A percentile compares a stretch with the other conserved stretches of the same genome.
These are phyloP conservation scores for Tulasnella sp. DNA, from an alignment of 768 basidiomycete genomes.

Conservation along the genomic window DNA sequence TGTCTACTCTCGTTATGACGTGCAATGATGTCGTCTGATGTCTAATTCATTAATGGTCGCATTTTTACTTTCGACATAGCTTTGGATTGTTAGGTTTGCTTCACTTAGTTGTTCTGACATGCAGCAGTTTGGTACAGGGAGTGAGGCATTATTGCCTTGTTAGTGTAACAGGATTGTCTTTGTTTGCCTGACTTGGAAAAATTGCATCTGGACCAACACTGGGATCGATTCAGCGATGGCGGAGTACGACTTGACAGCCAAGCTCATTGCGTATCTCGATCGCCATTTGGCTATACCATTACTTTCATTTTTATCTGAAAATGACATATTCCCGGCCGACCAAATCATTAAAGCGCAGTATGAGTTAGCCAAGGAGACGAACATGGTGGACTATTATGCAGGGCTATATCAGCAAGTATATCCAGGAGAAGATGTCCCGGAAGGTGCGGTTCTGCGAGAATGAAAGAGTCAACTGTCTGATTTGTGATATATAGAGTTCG, in stretches of 20 bases:
- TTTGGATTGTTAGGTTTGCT: too few species aligned
- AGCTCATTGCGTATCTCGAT: constrained; percentile 84
- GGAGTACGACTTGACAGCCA: constrained; percentile 82
- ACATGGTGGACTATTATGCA: constrained; percentile 93
- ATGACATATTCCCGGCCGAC: constrained; percentile 57
- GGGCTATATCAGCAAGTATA: constrained; percentile 67
- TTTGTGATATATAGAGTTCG: constrained; percentile 49
- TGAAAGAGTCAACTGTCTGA: not conserved
- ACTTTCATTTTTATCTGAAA: constrained; percentile 73
- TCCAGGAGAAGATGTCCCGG: constrained; percentile 53
- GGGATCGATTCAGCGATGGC: constrained; percentile 39
- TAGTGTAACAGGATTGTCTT: not conserved
- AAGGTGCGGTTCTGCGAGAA: constrained; percentile 35
- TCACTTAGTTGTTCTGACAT: too few species aligned
- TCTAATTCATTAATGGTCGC: too few species aligned
- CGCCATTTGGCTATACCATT: constrained; percentile 90
- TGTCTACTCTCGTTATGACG: too few species aligned
- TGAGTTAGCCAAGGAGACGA: constrained; percentile 93
- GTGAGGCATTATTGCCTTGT: not conserved
- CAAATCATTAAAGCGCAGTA: constrained; percentile 86
- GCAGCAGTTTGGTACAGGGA: too few species aligned
- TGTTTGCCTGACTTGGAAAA: not conserved
- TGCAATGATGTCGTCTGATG: too few species aligned
- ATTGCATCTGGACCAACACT: not conserved
- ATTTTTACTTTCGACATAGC: too few species aligned